phyloP scores from a whole-genome alignment of 306 rosid species.

The Gleditsia sinensis region DNA sequence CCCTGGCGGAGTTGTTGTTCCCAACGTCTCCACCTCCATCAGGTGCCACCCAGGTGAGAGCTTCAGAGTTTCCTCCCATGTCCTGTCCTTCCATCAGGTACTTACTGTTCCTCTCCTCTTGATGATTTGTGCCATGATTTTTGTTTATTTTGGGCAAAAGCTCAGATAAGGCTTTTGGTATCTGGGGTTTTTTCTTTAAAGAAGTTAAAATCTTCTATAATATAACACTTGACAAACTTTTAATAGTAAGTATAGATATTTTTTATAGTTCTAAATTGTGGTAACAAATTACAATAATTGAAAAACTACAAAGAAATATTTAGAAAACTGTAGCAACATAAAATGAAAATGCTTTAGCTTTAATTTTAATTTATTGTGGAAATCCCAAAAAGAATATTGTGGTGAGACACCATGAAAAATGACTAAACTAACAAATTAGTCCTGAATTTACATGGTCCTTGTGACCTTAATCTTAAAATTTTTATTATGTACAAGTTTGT shows the following conservation, averaged over 20 bases:
- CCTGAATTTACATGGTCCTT: no score
- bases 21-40: constrained; percentile 50
- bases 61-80: constrained; percentile 54
- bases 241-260: not conserved
- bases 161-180: not conserved
- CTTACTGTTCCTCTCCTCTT: not conserved
- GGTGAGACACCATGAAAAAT: not conserved
- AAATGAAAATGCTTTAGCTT: not conserved
- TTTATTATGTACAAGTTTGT: no score
- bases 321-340: no score
- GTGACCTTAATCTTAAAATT: no score
- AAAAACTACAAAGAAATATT: no score
- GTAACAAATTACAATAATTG: not conserved
- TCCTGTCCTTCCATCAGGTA: constrained; percentile 65
- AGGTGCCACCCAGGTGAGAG: constrained; percentile 75
- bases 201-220: no score
- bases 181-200: no score
- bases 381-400: no score
- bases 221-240: not conserved
- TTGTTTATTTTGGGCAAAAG: not conserved
- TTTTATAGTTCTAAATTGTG: not conserved
- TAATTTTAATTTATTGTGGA: not conserved
- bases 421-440: no score
- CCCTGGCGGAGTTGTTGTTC: constrained; percentile 57
- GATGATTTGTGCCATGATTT: not conserved